Base-by-base conservation (phyloP, 495 filamentous ascomycete genomes). In the Penicillium manginii region DNA sequence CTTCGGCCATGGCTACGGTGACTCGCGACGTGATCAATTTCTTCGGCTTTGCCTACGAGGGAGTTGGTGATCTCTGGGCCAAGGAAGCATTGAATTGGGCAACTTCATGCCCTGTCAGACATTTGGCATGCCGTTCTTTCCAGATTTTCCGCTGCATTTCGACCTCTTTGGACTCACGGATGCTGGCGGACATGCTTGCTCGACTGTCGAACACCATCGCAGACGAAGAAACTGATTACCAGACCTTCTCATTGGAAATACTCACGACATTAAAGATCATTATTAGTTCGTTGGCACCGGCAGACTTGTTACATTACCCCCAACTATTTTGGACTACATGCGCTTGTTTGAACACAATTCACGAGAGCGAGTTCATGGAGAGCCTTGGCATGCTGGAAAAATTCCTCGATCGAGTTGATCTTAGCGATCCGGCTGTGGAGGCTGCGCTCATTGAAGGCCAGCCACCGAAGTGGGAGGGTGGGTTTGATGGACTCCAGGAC, bases 271-370 rank as follows among this genome's bases (percentile, higher is more conserved):
- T 99, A 45, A 91, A 93, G 57, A 91, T 92, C 0, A 88, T 97
- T 54, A 94, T 98, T 56, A 83, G 84, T 55, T 91, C 91, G 23
- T 78, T 97, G 19, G 86, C 91, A n/a, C 81, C 88, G 3, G 78
- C 86, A 19, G 89, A 94, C 71, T 80, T 99, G 14, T 61, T 96
- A 42, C 86, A 88, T 35, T 97, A 93, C 60, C 93, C 94, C 7
- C 92, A 97, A 64, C 76, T 98, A 2, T 99, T 98, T 75, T 99
- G 94, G 94, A 93, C 93, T 2, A 96, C 91, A 2, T 96, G 92
- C 66, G 93, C 94, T 26, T 98, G 94, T 67, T 77, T 98, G 39
- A 91, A 97, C 67, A 97, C 94, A 1, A 92, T 97, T 59, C 92
- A 97, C 58, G 94, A 98, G 72, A 85, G 86, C 12, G 94, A 99